These are phyloP conservation scores for Backusella circina DNA, from an alignment of 192 early-diverging fungal species.

Conservation along the genomic window DNA sequence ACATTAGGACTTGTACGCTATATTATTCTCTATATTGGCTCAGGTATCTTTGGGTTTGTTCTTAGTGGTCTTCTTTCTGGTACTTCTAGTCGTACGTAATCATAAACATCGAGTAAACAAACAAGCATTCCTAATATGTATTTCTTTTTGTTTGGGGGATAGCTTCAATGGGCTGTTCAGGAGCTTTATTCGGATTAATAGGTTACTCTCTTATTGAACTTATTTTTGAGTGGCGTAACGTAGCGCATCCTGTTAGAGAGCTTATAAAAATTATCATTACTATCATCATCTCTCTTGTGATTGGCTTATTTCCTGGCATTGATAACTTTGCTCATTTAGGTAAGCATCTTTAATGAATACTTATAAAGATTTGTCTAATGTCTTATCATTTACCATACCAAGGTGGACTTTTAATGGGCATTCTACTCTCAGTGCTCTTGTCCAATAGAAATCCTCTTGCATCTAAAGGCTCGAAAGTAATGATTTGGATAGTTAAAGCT, in stretches of 20 bases:
- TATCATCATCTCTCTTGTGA: constrained; percentile 60
- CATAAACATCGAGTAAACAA: constrained; percentile 19
- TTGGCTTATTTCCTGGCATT: constrained; percentile 73
- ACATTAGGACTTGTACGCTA: constrained; percentile 75
- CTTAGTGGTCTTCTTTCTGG: constrained; percentile 67
- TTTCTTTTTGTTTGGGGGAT: constrained; percentile 6
- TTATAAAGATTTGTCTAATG: constrained; percentile 2
- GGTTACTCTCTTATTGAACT: constrained; percentile 76
- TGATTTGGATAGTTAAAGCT: not conserved
- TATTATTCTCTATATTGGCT: constrained; percentile 57
- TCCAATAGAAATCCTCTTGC: constrained; percentile 14
- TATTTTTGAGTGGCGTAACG: constrained; percentile 70
- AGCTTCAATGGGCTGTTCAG: constrained; percentile 60
- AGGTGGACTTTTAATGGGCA: constrained; percentile 40
- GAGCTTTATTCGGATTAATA: constrained; percentile 67
- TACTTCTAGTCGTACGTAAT: not conserved
- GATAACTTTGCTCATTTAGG: constrained; percentile 81
- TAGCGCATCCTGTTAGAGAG: constrained; percentile 62
- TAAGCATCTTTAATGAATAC: constrained; percentile 6
- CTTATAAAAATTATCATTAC: constrained; percentile 60
- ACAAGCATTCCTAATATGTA: constrained; percentile 27
- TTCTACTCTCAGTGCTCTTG: constrained; percentile 49
- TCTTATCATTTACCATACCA: constrained; percentile 30
- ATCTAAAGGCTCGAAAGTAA: constrained; percentile 9
- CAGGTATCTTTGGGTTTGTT: constrained; percentile 76